Conservation (phyloP, 1,284 basidiomycete genomes). For the Boletus semigastroideus region DNA sequence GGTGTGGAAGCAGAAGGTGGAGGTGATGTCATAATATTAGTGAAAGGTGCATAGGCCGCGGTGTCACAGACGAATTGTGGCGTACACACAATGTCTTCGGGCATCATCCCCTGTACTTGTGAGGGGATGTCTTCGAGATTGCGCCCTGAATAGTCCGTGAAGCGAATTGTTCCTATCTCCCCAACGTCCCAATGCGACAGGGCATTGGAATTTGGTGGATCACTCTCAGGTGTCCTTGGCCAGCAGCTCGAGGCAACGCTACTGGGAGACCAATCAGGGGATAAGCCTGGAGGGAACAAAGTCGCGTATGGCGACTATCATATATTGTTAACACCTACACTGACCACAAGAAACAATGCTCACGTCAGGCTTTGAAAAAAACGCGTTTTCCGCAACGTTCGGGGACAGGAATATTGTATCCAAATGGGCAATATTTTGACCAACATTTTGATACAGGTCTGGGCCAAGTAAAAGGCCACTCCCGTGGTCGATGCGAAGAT, state of each 20-base stretch:
- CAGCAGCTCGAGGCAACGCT: slow-evolving; percentile 26
- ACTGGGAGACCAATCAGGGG: slow-evolving; percentile 28
- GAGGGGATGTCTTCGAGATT: slow-evolving; percentile 19
- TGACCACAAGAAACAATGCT: slow-evolving; percentile 1
- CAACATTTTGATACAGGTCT: neutral
- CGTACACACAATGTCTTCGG: slow-evolving; percentile 23
- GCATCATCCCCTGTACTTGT: slow-evolving; percentile 11
- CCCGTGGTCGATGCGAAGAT: neutral
- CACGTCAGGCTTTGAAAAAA: slow-evolving; percentile 5
- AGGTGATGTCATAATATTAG: neutral
- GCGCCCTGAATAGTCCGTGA: slow-evolving; percentile 22
- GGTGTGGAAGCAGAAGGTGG: neutral
- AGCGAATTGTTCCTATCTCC: neutral
- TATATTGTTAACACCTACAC: neutral
- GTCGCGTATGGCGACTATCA: slow-evolving; percentile 1
- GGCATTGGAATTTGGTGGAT: neutral
- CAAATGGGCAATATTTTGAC: neutral
- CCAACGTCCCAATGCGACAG: slow-evolving; percentile 1
- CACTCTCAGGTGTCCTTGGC: slow-evolving; percentile 18
- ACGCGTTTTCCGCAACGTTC: neutral
- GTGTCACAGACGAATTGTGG: slow-evolving; percentile 3
- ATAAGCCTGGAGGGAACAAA: slow-evolving; percentile 20
- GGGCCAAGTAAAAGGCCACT: slow-evolving; percentile 17
- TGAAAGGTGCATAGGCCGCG: neutral
- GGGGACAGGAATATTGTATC: neutral